Conservation (phyloP, 352 stramenopile genomes). For the Globisporangium rhizosaccharum region DNA sequence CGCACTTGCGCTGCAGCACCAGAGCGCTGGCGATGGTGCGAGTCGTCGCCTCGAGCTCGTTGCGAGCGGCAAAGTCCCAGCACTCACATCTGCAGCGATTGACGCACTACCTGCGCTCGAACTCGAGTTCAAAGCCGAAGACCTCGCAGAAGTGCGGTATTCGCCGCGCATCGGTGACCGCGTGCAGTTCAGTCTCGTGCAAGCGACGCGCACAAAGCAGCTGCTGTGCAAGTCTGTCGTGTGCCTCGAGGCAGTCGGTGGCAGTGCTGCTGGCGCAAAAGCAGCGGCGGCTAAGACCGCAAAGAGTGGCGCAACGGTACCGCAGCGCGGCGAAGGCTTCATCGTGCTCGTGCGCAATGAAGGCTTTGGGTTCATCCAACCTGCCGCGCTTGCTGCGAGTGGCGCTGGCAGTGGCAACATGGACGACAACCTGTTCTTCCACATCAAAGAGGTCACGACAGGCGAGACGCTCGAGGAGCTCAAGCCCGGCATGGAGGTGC, state of each 20-base stretch:
- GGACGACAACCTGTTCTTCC: constrained; percentile 75
- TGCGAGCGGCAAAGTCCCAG: constrained; percentile 20
- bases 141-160: constrained; percentile 62
- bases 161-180: constrained; percentile 52
- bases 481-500: constrained; percentile 68
- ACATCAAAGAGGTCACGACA: constrained; percentile 64
- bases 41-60: constrained; percentile 36
- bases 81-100: constrained; percentile 5
- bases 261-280: constrained; percentile 8
- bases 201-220: constrained; percentile 65
- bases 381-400: constrained; percentile 16
- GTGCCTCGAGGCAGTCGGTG: constrained; percentile 27
- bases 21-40: constrained; percentile 36
- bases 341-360: constrained; percentile 60
- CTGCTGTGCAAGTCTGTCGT: constrained; percentile 48
- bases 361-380: constrained; percentile 76
- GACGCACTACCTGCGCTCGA: constrained; percentile 23
- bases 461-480: constrained; percentile 47
- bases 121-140: constrained; percentile 56
- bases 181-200: constrained; percentile 53
- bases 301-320: constrained; percentile 14
- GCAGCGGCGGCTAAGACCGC: neutral
- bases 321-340: constrained; percentile 43
- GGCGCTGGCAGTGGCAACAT: constrained; percentile 14
- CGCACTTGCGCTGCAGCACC: constrained; percentile 48